Conservation (phyloP, 257 asterid species). For the Rauvolfia tetraphylla region DNA sequence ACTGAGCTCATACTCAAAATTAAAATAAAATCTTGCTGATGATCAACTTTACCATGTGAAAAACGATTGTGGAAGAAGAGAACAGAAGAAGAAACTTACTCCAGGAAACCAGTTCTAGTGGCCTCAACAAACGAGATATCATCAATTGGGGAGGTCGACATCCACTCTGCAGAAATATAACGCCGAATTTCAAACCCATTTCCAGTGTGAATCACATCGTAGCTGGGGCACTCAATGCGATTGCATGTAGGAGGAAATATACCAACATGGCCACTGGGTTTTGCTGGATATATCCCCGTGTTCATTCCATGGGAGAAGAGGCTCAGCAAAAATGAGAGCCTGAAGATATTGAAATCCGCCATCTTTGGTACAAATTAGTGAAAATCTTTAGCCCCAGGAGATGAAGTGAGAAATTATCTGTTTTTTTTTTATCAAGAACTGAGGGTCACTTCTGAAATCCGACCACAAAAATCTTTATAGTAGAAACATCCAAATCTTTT, state of each 20-base stretch:
- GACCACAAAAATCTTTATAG: not conserved
- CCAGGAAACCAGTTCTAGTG: slow-evolving; percentile 52
- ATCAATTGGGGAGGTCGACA: slow-evolving; percentile 70
- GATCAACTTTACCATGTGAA: not conserved
- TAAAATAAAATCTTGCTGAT: no score
- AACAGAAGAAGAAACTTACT: slow-evolving; percentile 31
- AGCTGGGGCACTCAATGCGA: slow-evolving; percentile 83
- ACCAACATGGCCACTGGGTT: slow-evolving; percentile 12
- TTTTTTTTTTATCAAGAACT: not conserved
- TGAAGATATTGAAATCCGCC: slow-evolving; percentile 38
- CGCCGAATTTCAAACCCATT: slow-evolving; percentile 83
- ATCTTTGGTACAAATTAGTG: slow-evolving; percentile 15
- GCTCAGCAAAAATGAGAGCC: slow-evolving; percentile 41
- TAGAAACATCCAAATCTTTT: not conserved
- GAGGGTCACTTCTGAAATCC: not conserved
- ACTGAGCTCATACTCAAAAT: not conserved
- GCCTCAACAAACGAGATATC: slow-evolving; percentile 63
- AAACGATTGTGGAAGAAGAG: not conserved
- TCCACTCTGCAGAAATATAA: slow-evolving; percentile 68
- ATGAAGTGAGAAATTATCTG: not conserved
- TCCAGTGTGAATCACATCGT: slow-evolving; percentile 61
- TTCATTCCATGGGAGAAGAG: slow-evolving; percentile 32
- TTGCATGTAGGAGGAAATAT: slow-evolving; percentile 65
- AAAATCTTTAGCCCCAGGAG: not conserved
- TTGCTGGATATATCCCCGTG: slow-evolving; percentile 15